A percentile compares a stretch with the other conserved stretches of the same genome.
phyloP scores from a whole-genome alignment of 164 flowering plant species.

The Liquidambar formosana region DNA sequence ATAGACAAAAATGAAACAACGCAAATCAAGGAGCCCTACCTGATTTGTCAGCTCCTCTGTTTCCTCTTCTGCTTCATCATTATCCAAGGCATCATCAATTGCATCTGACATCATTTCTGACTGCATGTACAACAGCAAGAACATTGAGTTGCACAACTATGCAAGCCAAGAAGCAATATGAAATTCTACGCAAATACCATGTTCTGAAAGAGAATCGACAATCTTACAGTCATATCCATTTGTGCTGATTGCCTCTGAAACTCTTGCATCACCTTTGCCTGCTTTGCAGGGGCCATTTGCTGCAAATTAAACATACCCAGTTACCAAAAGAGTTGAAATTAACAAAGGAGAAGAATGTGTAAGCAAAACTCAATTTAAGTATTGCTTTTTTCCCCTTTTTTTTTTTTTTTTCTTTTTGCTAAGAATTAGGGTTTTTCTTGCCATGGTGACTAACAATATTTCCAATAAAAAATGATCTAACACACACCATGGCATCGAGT shows the following conservation, averaged over 20 bases:
- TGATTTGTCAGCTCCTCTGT: constrained; percentile 94
- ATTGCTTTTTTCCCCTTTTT: too few species aligned
- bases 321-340: not conserved
- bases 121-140: constrained; percentile 38
- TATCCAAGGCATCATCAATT: constrained; percentile 86
- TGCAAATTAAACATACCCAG: constrained; percentile 30
- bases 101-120: constrained; percentile 99
- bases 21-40: constrained; percentile 35
- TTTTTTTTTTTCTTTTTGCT: too few species aligned
- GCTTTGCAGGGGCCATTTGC: constrained; percentile 93
- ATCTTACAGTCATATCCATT: constrained; percentile 92
- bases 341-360: not conserved
- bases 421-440: too few species aligned
- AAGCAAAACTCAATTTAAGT: not conserved
- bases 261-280: constrained; percentile 69
- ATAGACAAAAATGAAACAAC: not conserved
- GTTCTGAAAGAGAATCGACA: constrained; percentile 1
- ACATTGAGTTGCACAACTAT: constrained; percentile 1
- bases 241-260: constrained; percentile 96
- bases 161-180: constrained; percentile 5
- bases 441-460: too few species aligned
- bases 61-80: constrained; percentile 97
- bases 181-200: not conserved
- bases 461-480: too few species aligned
- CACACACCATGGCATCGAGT: not conserved